Conservation (phyloP, 495 filamentous ascomycete species). For the Tetracladium setigerum region DNA sequence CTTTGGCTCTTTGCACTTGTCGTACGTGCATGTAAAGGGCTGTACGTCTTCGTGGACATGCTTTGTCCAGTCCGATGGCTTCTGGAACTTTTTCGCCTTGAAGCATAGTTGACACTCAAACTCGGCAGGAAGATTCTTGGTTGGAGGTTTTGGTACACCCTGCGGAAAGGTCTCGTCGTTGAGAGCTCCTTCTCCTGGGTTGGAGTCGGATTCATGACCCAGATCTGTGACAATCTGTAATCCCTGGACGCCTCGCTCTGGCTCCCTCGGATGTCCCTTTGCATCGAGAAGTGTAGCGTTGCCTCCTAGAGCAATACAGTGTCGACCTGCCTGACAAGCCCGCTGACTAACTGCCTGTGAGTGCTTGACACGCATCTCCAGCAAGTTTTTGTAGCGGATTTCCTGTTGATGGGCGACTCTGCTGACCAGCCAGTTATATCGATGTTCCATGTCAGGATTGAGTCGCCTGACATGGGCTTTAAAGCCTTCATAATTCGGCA, state of each 20-base stretch:
- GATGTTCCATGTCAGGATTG: constrained; percentile 46
- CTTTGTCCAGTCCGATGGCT: constrained; percentile 97
- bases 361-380: constrained; percentile 68
- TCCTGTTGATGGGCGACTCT: constrained; percentile 76
- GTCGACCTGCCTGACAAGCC: constrained; percentile 50
- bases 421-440: constrained; percentile 60
- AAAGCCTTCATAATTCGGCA: constrained; percentile 73
- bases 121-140: constrained; percentile 69
- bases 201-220: constrained; percentile 51
- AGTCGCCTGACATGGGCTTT: constrained; percentile 62
- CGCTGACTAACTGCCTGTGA: constrained; percentile 40
- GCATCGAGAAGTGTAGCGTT: constrained; percentile 33
- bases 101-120: constrained; percentile 94
- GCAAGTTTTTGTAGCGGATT: constrained; percentile 69
- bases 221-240: constrained; percentile 36
- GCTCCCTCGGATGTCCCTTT: constrained; percentile 27
- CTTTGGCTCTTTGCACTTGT: constrained; percentile 76
- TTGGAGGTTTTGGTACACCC: constrained; percentile 79
- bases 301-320: constrained; percentile 62
- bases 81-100: constrained; percentile 80
- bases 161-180: constrained; percentile 62
- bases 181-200: constrained; percentile 56
- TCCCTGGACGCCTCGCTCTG: background rate
- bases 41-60: constrained; percentile 95
- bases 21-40: constrained; percentile 92